Conservation (phyloP, 169 alveolate genomes). For the Theileria orientalis region DNA sequence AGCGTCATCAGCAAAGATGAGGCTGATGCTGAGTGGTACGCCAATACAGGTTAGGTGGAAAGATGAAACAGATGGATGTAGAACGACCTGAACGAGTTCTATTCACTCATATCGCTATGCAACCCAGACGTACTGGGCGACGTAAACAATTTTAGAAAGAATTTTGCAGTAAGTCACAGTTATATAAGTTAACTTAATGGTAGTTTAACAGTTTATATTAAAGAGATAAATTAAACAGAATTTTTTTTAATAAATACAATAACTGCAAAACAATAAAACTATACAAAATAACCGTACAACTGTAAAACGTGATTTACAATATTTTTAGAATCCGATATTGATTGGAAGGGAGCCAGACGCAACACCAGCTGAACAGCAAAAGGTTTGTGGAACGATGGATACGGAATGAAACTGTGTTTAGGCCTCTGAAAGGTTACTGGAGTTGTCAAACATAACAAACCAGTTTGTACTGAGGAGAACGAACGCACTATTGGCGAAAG, state of each 20-base stretch:
- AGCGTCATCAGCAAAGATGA: conserved; percentile 84
- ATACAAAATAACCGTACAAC: too few relatives aligned
- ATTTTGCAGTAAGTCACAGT: conserved; percentile 64
- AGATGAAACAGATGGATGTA: background rate
- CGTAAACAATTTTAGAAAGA: conserved; percentile 69
- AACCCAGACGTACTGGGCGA: conserved; percentile 88
- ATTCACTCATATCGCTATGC: conserved; percentile 83
- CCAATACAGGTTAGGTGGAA: conserved; percentile 77
- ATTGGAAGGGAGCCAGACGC: conserved; percentile 89
- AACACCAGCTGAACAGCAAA: conserved; percentile 76
- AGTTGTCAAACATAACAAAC: conserved; percentile 85
- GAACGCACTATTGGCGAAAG: conserved; percentile 84
- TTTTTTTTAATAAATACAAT: too few relatives aligned
- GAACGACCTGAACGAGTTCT: conserved; percentile 87
- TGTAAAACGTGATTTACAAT: background rate
- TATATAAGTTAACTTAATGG: too few relatives aligned
- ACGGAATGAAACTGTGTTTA: background rate
- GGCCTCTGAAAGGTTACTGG: conserved; percentile 79
- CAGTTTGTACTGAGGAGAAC: conserved; percentile 87
- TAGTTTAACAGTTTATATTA: too few relatives aligned
- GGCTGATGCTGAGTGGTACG: conserved; percentile 87
- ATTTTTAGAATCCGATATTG: conserved; percentile 75
- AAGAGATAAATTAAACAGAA: too few relatives aligned
- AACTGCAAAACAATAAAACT: too few relatives aligned
- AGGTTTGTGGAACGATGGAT: conserved; percentile 74